Evolutionary conservation across 352 stramenopile genomes (phyloP).

Genomic region (Phytopythium oedochilum): DNA sequence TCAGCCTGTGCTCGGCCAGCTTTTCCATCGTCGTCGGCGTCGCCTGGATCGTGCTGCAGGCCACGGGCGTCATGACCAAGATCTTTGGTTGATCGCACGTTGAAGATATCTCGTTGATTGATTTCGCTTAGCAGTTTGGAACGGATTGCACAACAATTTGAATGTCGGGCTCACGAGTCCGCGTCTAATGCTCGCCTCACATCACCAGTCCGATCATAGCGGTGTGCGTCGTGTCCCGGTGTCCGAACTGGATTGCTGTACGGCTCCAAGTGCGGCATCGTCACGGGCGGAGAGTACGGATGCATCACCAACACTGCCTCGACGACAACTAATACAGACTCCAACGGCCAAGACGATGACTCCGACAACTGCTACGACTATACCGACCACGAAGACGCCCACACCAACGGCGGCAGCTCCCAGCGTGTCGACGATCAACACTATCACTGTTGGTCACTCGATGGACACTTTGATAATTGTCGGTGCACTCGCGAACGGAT

Average conservation of each 20-base stretch:
- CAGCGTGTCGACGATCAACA: slow-evolving; percentile 12
- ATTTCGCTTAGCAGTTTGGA: too few relatives aligned
- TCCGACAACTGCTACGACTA: not conserved
- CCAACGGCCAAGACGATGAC: not conserved
- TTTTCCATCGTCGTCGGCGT: slow-evolving; percentile 75
- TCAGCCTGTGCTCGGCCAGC: slow-evolving; percentile 66
- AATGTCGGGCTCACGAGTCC: too few relatives aligned
- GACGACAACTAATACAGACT: not conserved
- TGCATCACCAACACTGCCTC: not conserved
- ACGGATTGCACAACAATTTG: too few relatives aligned
- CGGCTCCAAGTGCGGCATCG: not conserved
- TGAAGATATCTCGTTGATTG: too few relatives aligned
- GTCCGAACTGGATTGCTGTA: not conserved
- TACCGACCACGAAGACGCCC: not conserved
- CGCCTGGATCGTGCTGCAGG: slow-evolving; percentile 70
- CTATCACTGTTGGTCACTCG: slow-evolving; percentile 38
- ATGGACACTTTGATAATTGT: slow-evolving; percentile 33
- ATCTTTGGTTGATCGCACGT: too few relatives aligned
- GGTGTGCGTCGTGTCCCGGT: too few relatives aligned
- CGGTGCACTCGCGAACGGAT: slow-evolving; percentile 18
- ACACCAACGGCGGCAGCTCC: not conserved
- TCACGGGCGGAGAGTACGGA: not conserved
- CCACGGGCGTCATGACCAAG: slow-evolving; percentile 65
- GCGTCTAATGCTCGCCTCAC: too few relatives aligned
- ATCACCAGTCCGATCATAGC: too few relatives aligned